phyloP scores from a whole-genome alignment of 495 filamentous ascomycete species.

The Hamigera avellanea region DNA sequence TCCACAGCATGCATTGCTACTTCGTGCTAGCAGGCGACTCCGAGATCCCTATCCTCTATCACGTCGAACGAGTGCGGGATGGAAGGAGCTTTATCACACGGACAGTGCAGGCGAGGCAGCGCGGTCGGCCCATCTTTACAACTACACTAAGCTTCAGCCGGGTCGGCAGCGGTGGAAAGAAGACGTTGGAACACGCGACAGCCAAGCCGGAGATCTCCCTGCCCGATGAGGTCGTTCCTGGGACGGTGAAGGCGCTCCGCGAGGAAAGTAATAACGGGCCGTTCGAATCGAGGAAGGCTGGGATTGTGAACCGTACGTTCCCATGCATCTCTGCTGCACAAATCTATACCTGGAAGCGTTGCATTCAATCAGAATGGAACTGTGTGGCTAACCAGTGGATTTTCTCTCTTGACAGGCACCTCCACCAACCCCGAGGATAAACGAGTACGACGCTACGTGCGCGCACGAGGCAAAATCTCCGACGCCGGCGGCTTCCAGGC shows the following conservation, averaged over 20 bases:
- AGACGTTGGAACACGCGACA: constrained; percentile 36
- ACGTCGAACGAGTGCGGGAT: constrained; percentile 84
- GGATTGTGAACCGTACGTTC: constrained; percentile 31
- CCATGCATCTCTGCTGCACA: background rate
- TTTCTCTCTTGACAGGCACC: constrained; percentile 21
- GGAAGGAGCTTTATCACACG: constrained; percentile 88
- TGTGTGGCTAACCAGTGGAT: background rate
- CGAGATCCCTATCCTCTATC: constrained; percentile 77
- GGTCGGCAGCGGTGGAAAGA: constrained; percentile 53
- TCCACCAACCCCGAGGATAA: constrained; percentile 48
- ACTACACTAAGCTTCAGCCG: constrained; percentile 82
- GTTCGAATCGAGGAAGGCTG: constrained; percentile 32
- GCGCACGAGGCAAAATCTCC: constrained; percentile 62
- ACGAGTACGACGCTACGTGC: constrained; percentile 66
- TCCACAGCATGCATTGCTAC: constrained; percentile 98
- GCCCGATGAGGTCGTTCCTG: constrained; percentile 31
- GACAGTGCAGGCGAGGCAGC: constrained; percentile 86
- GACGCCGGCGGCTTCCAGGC: constrained; percentile 61
- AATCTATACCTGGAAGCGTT: background rate
- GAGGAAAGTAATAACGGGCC: constrained; percentile 18
- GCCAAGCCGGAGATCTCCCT: constrained; percentile 19
- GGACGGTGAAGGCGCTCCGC: constrained; percentile 12
- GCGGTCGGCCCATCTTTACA: constrained; percentile 86
- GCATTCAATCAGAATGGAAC: background rate
- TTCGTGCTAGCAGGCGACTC: constrained; percentile 86